Percentiles rank a stretch among this genome's conserved stretches.
These are phyloP conservation scores for Thuidium tamariscinum DNA, from an alignment of 225 moss, liverwort and hornwort genomes.

Conservation along the genomic window DNA sequence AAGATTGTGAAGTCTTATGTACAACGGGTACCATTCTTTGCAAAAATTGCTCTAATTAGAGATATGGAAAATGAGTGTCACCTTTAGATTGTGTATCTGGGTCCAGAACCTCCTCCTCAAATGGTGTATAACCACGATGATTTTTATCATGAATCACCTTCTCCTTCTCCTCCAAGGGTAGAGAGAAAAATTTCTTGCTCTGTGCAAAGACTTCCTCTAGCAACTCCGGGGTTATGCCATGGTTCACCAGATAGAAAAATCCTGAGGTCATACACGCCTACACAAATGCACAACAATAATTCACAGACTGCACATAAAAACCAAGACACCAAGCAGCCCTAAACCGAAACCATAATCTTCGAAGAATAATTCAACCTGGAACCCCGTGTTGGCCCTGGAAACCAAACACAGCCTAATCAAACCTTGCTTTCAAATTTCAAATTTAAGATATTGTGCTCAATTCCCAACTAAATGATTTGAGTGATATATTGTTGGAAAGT, in stretches of 20 bases:
- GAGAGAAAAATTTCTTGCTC: constrained; percentile 61
- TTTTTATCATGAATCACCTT: constrained; percentile 60
- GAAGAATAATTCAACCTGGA: not conserved
- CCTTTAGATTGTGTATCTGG: too few species aligned
- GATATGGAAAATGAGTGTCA: too few species aligned
- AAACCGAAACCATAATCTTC: not conserved
- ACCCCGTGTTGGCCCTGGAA: not conserved
- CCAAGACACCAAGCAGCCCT: not conserved
- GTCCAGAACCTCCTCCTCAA: constrained; percentile 53
- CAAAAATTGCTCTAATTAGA: not conserved
- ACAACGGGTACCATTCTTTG: not conserved
- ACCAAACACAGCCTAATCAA: not conserved
- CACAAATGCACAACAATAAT: not conserved
- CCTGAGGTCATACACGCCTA: constrained; percentile 63
- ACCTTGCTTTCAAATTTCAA: too few species aligned
- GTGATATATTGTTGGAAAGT: not conserved
- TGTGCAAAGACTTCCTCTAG: constrained; percentile 49
- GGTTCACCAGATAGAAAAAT: constrained; percentile 79
- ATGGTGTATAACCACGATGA: constrained; percentile 76
- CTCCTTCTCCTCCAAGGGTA: constrained; percentile 60
- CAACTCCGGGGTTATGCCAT: constrained; percentile 38
- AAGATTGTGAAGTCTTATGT: not conserved
- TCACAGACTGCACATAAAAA: not conserved
- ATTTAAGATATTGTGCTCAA: not conserved
- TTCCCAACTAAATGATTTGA: not conserved